phyloP scores from a whole-genome alignment of 2,329 filamentous ascomycete species.

The Plectosphaerella cucumerina region DNA sequence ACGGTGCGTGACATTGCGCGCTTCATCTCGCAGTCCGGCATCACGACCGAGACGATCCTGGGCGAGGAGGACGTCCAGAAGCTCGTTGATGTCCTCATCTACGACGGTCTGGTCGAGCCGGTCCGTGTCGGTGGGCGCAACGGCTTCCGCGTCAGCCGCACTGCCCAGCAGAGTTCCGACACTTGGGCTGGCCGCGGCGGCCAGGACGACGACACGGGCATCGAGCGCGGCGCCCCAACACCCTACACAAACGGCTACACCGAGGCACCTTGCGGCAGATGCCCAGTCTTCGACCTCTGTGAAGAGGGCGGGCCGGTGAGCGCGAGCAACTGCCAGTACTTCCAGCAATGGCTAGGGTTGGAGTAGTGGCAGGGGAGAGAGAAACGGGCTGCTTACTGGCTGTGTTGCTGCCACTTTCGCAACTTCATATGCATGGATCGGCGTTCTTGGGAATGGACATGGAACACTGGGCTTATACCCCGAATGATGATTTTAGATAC shows the following conservation, averaged over 20 bases:
- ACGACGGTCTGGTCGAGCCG: constrained; percentile 77
- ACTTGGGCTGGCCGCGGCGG: constrained; percentile 27
- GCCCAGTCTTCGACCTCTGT: constrained; percentile 90
- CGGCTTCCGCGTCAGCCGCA: constrained; percentile 49
- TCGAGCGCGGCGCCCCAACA: constrained; percentile 32
- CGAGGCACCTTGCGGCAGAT: constrained; percentile 85
- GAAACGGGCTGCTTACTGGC: no score
- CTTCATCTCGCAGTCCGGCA: constrained; percentile 63
- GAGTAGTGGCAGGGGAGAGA: constrained; percentile 21
- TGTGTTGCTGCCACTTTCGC: no score
- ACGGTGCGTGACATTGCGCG: constrained; percentile 74
- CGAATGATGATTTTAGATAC: no score
- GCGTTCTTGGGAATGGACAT: no score
- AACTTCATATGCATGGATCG: no score
- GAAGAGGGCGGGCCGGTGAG: constrained; percentile 87
- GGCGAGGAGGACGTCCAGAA: constrained; percentile 76
- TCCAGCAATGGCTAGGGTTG: constrained; percentile 71
- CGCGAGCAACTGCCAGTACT: constrained; percentile 88
- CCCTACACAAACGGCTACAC: constrained; percentile 68
- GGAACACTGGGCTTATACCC: no score
- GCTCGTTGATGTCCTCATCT: constrained; percentile 82
- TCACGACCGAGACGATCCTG: constrained; percentile 69
- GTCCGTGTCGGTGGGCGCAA: constrained; percentile 45
- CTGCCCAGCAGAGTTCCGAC: constrained; percentile 39
- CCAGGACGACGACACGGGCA: constrained; percentile 28